These are phyloP conservation scores for Tulasnella sp. DNA, from an alignment of 768 basidiomycete species.

Conservation along the genomic window DNA sequence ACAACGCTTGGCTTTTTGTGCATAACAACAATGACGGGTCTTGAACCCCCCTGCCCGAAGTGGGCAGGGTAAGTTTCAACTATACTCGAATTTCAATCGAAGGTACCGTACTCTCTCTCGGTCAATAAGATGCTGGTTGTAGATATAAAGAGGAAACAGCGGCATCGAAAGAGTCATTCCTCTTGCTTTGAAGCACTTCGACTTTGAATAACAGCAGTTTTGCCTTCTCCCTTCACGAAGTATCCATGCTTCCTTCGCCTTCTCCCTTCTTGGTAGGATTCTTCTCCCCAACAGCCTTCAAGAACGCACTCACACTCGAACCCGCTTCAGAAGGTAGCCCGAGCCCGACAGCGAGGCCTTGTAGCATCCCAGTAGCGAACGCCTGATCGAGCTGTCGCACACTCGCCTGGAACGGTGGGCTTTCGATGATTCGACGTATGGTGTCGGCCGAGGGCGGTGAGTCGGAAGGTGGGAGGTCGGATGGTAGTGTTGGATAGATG, in stretches of 20 bases:
- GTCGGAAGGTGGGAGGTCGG: conserved; percentile 46
- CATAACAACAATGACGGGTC: too few relatives aligned
- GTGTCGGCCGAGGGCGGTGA: conserved; percentile 52
- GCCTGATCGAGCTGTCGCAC: conserved; percentile 77
- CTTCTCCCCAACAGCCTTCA: conserved; percentile 63
- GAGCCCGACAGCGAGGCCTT: conserved; percentile 56
- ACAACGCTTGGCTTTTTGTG: too few relatives aligned
- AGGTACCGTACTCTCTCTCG: too few relatives aligned
- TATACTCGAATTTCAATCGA: too few relatives aligned
- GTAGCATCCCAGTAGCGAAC: conserved; percentile 62
- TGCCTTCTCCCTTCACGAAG: conserved; percentile 40
- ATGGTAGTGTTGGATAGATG: conserved; percentile 72
- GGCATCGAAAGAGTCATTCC: too few relatives aligned
- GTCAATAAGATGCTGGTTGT: too few relatives aligned
- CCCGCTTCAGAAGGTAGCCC: conserved; percentile 83
- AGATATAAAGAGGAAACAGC: too few relatives aligned
- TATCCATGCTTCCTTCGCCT: conserved; percentile 52
- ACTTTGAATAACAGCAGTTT: too few relatives aligned
- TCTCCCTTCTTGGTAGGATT: conserved; percentile 30
- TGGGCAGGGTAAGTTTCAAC: too few relatives aligned
- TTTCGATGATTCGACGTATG: conserved; percentile 64
- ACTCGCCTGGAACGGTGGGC: conserved; percentile 72
- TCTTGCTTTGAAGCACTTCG: too few relatives aligned
- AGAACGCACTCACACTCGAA: conserved; percentile 60
- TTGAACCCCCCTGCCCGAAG: too few relatives aligned